phyloP scores from a whole-genome alignment of 331 rosid genomes.

The Phaseolus coccineus region DNA sequence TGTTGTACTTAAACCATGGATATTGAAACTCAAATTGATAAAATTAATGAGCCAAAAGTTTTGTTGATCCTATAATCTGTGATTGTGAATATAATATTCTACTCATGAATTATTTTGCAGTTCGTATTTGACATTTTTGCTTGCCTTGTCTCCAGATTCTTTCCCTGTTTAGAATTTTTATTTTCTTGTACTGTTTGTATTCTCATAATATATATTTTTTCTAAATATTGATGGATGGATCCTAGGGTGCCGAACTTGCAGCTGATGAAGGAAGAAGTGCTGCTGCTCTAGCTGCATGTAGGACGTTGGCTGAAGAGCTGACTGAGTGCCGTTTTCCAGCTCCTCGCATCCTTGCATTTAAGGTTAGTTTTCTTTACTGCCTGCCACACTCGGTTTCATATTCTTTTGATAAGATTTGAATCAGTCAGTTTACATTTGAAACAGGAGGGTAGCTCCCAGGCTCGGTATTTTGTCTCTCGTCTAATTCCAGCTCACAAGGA shows the following conservation, averaged over 20 bases:
- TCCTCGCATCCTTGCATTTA: conserved; percentile 96
- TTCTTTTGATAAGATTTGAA: conserved; percentile 40
- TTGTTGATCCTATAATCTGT: no score
- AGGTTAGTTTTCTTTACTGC: conserved; percentile 56
- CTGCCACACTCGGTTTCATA: neutral
- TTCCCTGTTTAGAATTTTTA: conserved; percentile 6
- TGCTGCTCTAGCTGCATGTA: conserved; percentile 94
- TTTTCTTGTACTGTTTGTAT: conserved; percentile 5
- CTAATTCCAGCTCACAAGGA: conserved; percentile 98
- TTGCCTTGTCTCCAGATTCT: neutral
- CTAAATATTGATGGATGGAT: conserved; percentile 44
- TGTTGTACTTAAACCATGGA: neutral
- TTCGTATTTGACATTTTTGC: neutral
- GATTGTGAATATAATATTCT: neutral
- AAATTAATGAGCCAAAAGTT: neutral
- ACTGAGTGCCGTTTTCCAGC: conserved; percentile 95
- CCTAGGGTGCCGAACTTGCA: conserved; percentile 92
- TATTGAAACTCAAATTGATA: neutral
- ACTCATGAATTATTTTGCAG: conserved; percentile 8
- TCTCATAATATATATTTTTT: neutral
- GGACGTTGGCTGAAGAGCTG: conserved; percentile 97
- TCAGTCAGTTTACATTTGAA: conserved; percentile 33
- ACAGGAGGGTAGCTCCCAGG: conserved; percentile 99
- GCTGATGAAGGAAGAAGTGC: conserved; percentile 94
- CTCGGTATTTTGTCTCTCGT: conserved; percentile 92